Base-by-base conservation (phyloP, 176 grass and related monocot genomes). In the Zoysia pacifica region DNA sequence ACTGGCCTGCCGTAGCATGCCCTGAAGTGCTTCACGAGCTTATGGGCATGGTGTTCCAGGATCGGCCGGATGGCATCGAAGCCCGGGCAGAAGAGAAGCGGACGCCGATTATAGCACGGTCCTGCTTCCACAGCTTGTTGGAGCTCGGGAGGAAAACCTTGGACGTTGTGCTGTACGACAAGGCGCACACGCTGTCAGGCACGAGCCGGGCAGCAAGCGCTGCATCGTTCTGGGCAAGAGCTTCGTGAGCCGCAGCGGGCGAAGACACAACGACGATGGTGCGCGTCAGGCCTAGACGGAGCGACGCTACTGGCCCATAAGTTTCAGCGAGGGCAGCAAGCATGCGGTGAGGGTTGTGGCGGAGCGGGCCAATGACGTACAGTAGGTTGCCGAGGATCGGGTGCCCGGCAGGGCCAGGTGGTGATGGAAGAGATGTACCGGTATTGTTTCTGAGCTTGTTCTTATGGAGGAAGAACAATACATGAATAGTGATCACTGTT, bases 91-190 rank as follows among this genome's bases (percentile, higher is more conserved):
- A 78, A 5, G 53, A 75, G 60, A 88, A 74, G 37, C 55, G 43
- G 12, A 73, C 44, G 37, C 70, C 76, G 11, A 81, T 70, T 11
- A 83, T 54, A 15, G 1, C 19, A 9, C 84, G 67, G 72, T 49
- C 38, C 55, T 69, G 77, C 59, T 16, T 56, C 80, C 86, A 88
- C 4, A 78, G n/a, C 0, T 28, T 45, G 53, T 49, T 19, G 46
- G 86, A n/a, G 66, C 71, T 62, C 0, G 69, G 79, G 15, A 86
- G 73, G 69, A 70, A 83, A 6, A 88, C 65, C 65, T 83, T 44
- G 54, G 86, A 88, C 6, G 58, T 72, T 9, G 55, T 4, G 43
- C 74, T 48, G 12, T 88, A 75, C 0, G 65, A 69, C 14, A 76
- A 11, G 2, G 73, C 47, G 10, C 44, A 3, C 6, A 88, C 63